Base-by-base conservation (phyloP, 2,329 filamentous ascomycete genomes). In the Onygenales sp. region DNA sequence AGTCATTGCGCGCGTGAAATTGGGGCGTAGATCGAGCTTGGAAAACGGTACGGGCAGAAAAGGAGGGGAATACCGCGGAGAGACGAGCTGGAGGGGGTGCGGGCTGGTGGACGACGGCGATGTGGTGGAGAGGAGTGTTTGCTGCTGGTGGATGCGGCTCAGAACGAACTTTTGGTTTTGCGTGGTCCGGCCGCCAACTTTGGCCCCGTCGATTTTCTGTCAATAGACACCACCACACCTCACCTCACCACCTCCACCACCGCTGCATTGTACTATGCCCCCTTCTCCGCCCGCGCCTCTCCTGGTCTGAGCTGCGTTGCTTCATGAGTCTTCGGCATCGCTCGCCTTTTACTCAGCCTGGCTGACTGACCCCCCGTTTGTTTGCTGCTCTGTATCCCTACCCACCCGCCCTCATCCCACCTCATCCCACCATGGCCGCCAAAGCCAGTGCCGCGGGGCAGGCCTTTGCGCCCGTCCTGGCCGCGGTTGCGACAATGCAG, bases 401-500 rank as follows among this genome's bases (percentile, higher is more conserved):
- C 42, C 43, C 11, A 35, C 21, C 35, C 36, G 13, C 36, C 33
- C 35, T 48, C 45, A 35, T 14, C 27, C 33, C 5, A 43, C n/a
- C 1, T 59, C 59, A 50, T 55, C 57, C 59, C 61, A 73, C 57
- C 68, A 92, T 92, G 87, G 84, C 87, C 62, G 71, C 77, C 65
- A 84, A 83, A 70, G 76, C 78, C 63, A 83, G 79, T 69, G 76
- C 60, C 54, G 60, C 78, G 60, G 79, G 83, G 70, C 83, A 86
- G 73, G 81, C 82, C 71, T 94, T 93, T 73, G 82, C 83, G 72
- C 87, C 89, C 58, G 89, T 98, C 62, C 79, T 97, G 63, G 84
- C 86, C 62, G 93, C 92, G 58, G 85, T 97, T 73, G 82, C 85
- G 67, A 93, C 91, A 59, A 95, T 98, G 91, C 85, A 83, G 66